phyloP scores from a whole-genome alignment of 208 protist species.

The Acanthamoeba rhysodes region DNA sequence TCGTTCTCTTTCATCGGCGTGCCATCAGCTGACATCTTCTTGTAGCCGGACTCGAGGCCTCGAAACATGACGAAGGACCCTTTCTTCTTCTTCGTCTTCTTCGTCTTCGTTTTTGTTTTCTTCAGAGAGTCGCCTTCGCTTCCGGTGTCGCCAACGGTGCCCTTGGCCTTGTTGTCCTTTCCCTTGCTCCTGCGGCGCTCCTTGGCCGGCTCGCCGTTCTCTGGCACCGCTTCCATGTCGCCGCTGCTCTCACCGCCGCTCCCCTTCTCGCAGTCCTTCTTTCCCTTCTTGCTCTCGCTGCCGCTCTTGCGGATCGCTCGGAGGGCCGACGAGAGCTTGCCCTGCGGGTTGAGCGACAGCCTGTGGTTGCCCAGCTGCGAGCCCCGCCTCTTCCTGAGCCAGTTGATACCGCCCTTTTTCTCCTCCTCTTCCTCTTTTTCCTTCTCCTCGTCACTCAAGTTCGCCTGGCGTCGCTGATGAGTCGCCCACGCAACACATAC shows the following conservation, averaged over 20 bases:
- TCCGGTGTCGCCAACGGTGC: not conserved
- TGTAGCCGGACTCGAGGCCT: slow-evolving; percentile 25
- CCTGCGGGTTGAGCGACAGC: not conserved
- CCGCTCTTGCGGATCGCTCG: slow-evolving; percentile 37
- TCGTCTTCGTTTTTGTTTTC: not conserved
- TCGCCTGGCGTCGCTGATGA: not conserved
- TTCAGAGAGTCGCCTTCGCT: not conserved
- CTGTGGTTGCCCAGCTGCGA: slow-evolving; percentile 11
- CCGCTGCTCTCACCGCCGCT: not conserved
- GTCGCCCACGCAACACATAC: too few relatives aligned
- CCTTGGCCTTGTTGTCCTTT: not conserved
- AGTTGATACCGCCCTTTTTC: slow-evolving; percentile 1
- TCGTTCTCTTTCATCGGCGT: not conserved
- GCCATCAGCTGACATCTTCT: not conserved
- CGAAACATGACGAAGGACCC: slow-evolving; percentile 12
- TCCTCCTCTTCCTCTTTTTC: not conserved
- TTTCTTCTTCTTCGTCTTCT: not conserved
- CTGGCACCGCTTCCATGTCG: not conserved
- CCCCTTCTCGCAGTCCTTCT: not conserved
- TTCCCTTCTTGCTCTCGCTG: not conserved
- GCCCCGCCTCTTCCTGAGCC: slow-evolving; percentile 5
- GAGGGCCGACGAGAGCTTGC: slow-evolving; percentile 40
- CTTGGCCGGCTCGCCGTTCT: not conserved
- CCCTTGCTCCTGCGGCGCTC: not conserved
- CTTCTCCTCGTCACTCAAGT: not conserved